Base-by-base conservation (phyloP, 352 stramenopile species). In the Phytopythium delawarense region DNA sequence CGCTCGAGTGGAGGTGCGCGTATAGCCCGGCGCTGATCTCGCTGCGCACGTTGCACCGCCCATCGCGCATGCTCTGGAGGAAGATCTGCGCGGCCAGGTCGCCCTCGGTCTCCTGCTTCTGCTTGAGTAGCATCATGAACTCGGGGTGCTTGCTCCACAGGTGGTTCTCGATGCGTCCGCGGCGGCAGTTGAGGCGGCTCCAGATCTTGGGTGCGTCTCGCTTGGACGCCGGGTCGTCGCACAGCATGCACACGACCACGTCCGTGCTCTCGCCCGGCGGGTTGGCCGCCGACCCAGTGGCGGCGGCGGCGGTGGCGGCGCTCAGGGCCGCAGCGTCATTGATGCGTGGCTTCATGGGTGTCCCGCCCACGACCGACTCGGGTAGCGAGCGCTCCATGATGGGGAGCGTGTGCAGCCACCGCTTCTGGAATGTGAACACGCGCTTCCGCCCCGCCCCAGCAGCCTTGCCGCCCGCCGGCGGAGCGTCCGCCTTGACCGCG, bases 401-500 rank as follows among this genome's bases (percentile, higher is more conserved):
- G 32, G 83, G 83, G n/a, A 92, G 75, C 59, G 83, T 79, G 61
- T 90, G 79, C 48, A 90, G 64, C 83, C 83, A 92, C 21, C 83
- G 72, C 67, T 88, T 89, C 64, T 92, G 83, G 67, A 92, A 92
- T 53, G 81, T 87, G 62, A 92, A 92, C 46, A 92, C 72, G 48
- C 83, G 83, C 63, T 92, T 92, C 59, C 81, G 57, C 20, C 44
- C 34, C 13, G 46, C 3, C 3, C 35, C 55, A 4, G 35, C 35
- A 15, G 42, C 25, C 23, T 28, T 37, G 1, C 12, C 37, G 1
- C 11, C 23, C 60, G 9, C 44, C 28, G 1, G 54, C 13, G 52
- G 21, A 13, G 18, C 8, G 5, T 51, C 45, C 45, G 25, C 25
- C n/a, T 37, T 59, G 35, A 5, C 34, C n/a, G 23, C 35, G 46